Percentiles rank a stretch among this genome's conserved stretches.
Conservation (phyloP, 768 basidiomycete genomes). For the Rhizopogon vesiculosus region DNA sequence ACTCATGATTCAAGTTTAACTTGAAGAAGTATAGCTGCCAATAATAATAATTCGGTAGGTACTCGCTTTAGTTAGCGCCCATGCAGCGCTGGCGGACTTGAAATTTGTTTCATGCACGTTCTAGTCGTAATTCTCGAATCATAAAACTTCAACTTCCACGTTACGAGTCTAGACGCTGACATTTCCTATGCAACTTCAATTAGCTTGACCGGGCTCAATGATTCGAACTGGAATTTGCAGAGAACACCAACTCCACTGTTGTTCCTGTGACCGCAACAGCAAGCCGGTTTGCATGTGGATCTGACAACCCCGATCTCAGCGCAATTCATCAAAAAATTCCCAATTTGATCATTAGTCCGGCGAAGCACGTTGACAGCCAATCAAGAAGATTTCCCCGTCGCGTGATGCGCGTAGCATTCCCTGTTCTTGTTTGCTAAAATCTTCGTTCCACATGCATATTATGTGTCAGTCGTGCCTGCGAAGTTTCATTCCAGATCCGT, state of each 20-base stretch:
- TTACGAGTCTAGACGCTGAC: too few species aligned
- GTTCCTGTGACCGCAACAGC: not conserved
- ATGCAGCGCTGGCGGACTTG: too few species aligned
- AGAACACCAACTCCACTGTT: not conserved
- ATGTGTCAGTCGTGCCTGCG: not conserved
- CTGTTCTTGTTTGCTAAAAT: not conserved
- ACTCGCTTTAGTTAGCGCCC: too few species aligned
- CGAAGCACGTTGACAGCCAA: not conserved
- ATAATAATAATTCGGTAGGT: too few species aligned
- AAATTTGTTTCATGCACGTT: too few species aligned
- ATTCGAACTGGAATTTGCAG: not conserved
- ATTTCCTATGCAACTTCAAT: too few species aligned
- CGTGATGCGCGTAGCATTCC: not conserved
- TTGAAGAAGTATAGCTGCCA: too few species aligned
- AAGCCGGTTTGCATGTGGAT: not conserved
- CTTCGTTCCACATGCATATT: conserved; percentile 1
- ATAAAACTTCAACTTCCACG: too few species aligned
- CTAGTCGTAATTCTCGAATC: too few species aligned
- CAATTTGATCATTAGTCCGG: not conserved
- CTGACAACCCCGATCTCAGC: not conserved
- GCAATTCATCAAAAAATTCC: not conserved
- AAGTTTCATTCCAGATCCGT: not conserved
- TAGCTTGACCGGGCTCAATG: not conserved
- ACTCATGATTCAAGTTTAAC: too few species aligned
- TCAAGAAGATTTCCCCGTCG: not conserved